Base-by-base conservation (phyloP, 2,329 filamentous ascomycete species). In the Gnomoniopsis smithogilvyi region DNA sequence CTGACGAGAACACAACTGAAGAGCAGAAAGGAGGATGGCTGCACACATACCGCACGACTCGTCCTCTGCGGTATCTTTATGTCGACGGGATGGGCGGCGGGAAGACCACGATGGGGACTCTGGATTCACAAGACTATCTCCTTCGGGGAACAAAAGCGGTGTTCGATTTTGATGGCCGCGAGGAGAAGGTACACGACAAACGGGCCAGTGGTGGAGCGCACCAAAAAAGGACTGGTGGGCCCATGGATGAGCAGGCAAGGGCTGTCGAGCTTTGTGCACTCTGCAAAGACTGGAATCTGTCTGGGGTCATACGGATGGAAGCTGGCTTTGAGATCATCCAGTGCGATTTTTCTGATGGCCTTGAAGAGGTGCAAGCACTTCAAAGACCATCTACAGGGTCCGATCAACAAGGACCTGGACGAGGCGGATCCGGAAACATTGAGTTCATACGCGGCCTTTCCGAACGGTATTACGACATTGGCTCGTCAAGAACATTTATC, bases 321-420 rank as follows among this genome's bases (percentile, higher is more conserved):
- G 79, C 80, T 19, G 88, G 88, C 0, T 90, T 90, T 64, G 88
- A 91, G 69, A 77, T 89, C 55, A 87, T 91, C 52, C 74, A 88
- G 21, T 91, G 88, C 68, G 74, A 86, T 55, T 91, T 91, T 49
- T 63, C 65, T 11, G 63, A 73, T 2, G 65, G 76, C 0, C 62
- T 83, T 12, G 68, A 74, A 19, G 66, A 74, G 21, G 60, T 78
- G 1, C 69, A 69, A 4, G 67, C 70, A 24, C 64, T 67, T 30
- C 70, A 68, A n/a, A 67, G 66, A 19, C 68, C 70, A 30, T 8
- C 26, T 30, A 4, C 26, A 30, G 49, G 62, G 62, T 55, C 41
- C 56, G 21, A 61, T 56, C 14, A 33, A 50, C 15, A 54, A 53
- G 34, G 64, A 24, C 45, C 63, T 22, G 58, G 26, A 43, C 54